Evolutionary conservation across 2,329 filamentous ascomycete genomes (phyloP).

Genomic region (Verticillium albo-atrum): DNA sequence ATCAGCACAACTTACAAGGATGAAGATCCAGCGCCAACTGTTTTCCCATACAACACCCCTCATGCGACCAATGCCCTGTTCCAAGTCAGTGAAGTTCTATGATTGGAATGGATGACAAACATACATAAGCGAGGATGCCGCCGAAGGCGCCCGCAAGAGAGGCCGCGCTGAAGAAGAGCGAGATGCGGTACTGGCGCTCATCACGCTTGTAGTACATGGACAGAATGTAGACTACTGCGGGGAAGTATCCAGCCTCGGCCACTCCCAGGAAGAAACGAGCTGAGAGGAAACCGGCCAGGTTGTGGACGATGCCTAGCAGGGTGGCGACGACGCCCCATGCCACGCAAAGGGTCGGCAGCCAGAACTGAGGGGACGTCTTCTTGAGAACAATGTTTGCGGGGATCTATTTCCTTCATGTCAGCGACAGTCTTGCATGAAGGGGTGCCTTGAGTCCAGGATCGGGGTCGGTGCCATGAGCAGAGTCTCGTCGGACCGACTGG

Average conservation of each 20-base stretch:
- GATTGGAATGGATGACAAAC: conserved; percentile 4
- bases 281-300: conserved; percentile 44
- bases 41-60: conserved; percentile 44
- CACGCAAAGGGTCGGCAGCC: conserved; percentile 54
- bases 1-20: conserved; percentile 37
- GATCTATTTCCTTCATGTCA: conserved; percentile 29
- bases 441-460: not conserved
- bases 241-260: conserved; percentile 47
- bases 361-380: conserved; percentile 50
- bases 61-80: conserved; percentile 50
- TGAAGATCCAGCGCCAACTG: conserved; percentile 58
- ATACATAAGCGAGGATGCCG: conserved; percentile 49
- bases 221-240: conserved; percentile 45
- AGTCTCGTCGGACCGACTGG: too few species aligned
- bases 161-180: conserved; percentile 52
- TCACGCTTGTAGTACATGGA: conserved; percentile 47
- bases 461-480: too few species aligned
- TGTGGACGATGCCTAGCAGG: conserved; percentile 43
- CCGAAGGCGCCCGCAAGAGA: conserved; percentile 53
- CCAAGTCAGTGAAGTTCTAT: not conserved
- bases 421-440: not conserved
- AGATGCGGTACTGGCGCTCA: conserved; percentile 50
- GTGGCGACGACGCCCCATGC: conserved; percentile 52
- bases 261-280: conserved; percentile 53
- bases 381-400: conserved; percentile 61